Conservation (phyloP, 225 moss, liverwort and hornwort species). For the Pseudisothecium myosuroides region DNA sequence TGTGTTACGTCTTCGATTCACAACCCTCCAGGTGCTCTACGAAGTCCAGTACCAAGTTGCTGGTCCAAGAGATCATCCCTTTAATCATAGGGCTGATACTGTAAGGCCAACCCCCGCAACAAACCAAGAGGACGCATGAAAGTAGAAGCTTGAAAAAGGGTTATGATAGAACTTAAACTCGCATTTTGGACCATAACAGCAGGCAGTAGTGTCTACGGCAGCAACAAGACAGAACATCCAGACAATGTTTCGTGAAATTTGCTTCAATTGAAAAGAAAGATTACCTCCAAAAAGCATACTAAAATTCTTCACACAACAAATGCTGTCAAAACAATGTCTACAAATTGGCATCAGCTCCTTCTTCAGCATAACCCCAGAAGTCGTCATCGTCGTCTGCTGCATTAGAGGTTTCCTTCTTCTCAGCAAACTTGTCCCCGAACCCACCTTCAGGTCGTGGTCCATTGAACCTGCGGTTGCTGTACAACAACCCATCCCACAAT, state of each 20-base stretch:
- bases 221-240: not conserved
- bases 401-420: slow-evolving; percentile 21
- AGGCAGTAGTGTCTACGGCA: not conserved
- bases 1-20: not conserved
- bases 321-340: not conserved
- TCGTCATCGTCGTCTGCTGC: slow-evolving; percentile 41
- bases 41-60: not conserved
- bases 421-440: slow-evolving; percentile 33
- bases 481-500: not conserved
- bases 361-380: slow-evolving; percentile 60
- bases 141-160: not conserved
- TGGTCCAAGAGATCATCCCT: not conserved
- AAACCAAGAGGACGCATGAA: not conserved
- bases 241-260: not conserved
- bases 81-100: not conserved
- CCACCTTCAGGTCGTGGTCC: slow-evolving; percentile 45
- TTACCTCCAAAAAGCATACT: not conserved
- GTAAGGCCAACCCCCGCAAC: not conserved
- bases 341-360: slow-evolving; percentile 37
- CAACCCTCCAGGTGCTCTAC: not conserved
- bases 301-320: not conserved
- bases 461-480: slow-evolving; percentile 29
- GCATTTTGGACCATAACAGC: not conserved
- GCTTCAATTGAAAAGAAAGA: not conserved
- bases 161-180: not conserved